phyloP scores from a whole-genome alignment of 306 rosid species.

The Mucuna pruriens region DNA sequence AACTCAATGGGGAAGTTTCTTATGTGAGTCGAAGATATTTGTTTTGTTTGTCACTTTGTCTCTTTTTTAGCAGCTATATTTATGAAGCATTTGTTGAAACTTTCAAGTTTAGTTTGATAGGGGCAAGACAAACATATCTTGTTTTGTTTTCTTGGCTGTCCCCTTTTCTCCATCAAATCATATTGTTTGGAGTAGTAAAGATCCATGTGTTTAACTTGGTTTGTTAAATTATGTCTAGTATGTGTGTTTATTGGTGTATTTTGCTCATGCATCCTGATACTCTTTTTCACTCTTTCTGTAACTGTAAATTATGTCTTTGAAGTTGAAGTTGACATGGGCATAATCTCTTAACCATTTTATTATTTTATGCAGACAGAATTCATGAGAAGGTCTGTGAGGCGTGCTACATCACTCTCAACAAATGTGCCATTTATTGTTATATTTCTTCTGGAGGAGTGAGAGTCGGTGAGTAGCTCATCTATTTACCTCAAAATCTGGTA shows the following conservation, averaged over 20 bases:
- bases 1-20: neutral
- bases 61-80: neutral
- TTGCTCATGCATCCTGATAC: neutral
- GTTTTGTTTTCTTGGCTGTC: neutral
- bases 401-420: slow-evolving; percentile 55
- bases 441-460: too few species aligned
- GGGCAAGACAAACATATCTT: neutral
- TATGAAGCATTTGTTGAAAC: neutral
- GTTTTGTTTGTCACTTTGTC: neutral
- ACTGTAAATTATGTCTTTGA: neutral
- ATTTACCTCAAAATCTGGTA: too few species aligned
- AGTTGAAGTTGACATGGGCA: neutral
- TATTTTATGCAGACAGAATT: slow-evolving; percentile 52
- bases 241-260: neutral
- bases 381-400: slow-evolving; percentile 60
- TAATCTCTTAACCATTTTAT: slow-evolving; percentile 24
- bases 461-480: too few species aligned
- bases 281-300: neutral
- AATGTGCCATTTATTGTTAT: too few species aligned
- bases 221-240: neutral
- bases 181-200: neutral
- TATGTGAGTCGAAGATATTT: neutral
- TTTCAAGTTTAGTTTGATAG: neutral
- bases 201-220: neutral
- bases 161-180: neutral